Evolutionary conservation across 140 eudicot genomes (phyloP).

Genomic region (Senecio squalidus): DNA sequence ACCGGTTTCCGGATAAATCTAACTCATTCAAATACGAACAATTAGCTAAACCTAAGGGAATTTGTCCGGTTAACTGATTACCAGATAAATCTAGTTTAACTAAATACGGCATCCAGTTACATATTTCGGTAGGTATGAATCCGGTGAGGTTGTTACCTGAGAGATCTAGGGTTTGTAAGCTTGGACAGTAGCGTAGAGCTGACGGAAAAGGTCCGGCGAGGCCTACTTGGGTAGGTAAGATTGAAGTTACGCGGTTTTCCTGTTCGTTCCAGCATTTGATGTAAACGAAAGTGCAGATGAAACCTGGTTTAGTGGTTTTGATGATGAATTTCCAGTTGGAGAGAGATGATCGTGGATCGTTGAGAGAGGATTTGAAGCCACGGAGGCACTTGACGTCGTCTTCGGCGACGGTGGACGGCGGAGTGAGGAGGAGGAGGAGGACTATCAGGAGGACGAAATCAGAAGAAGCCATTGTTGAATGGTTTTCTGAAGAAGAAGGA

Average conservation of each 20-base stretch:
- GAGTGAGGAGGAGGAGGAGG: slow-evolving; percentile 5
- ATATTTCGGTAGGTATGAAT: slow-evolving; percentile 49
- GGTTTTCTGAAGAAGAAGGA: slow-evolving; percentile 13
- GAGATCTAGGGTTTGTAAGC: slow-evolving; percentile 57
- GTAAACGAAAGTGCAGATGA: slow-evolving; percentile 43
- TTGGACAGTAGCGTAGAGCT: slow-evolving; percentile 37
- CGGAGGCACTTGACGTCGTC: slow-evolving; percentile 63
- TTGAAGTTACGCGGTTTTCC: slow-evolving; percentile 48
- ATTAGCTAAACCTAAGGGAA: slow-evolving; percentile 46
- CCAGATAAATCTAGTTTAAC: slow-evolving; percentile 56
- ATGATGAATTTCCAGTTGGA: slow-evolving; percentile 50
- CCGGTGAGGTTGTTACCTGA: slow-evolving; percentile 63
- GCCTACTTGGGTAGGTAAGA: slow-evolving; percentile 24
- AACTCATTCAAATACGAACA: slow-evolving; percentile 40
- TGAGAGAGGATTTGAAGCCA: slow-evolving; percentile 42
- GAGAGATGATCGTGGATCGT: slow-evolving; percentile 33
- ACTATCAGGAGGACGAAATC: neutral
- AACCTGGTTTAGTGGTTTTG: slow-evolving; percentile 44
- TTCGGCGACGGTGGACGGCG: slow-evolving; percentile 15
- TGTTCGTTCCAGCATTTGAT: slow-evolving; percentile 67
- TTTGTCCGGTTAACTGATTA: slow-evolving; percentile 47
- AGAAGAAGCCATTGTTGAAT: slow-evolving; percentile 19
- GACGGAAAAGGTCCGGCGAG: slow-evolving; percentile 51
- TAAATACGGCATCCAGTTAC: slow-evolving; percentile 75
- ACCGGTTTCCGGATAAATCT: slow-evolving; percentile 32